These are phyloP conservation scores for Aspergillus ochraceus DNA, from an alignment of 2,329 filamentous ascomycete genomes.

Conservation along the genomic window DNA sequence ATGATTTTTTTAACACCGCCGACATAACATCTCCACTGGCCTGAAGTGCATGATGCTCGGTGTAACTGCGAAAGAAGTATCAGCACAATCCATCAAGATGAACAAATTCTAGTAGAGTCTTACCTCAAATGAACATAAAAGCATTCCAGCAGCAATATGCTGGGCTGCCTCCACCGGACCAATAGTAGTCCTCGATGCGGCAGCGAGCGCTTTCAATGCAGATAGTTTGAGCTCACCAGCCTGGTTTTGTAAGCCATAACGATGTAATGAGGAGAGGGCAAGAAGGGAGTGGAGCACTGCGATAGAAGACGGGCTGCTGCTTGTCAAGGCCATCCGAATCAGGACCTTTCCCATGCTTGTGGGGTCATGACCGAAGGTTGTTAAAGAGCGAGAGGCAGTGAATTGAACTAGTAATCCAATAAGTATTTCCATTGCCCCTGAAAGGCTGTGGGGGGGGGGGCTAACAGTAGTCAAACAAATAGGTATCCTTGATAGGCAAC, in stretches of 20 bases:
- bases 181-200: conserved; percentile 1
- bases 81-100: not conserved
- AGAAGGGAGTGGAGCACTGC: conserved; percentile 6
- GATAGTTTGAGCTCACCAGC: conserved; percentile 8
- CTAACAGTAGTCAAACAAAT: conserved; percentile 12
- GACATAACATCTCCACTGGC: conserved; percentile 10
- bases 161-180: conserved; percentile 7
- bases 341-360: conserved; percentile 1
- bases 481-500: not conserved
- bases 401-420: conserved; percentile 1
- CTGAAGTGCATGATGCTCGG: conserved; percentile 10
- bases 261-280: conserved; percentile 10
- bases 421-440: not conserved
- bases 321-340: conserved; percentile 7
- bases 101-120: not conserved
- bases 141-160: conserved; percentile 14
- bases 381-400: conserved; percentile 7
- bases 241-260: conserved; percentile 1
- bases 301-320: not conserved
- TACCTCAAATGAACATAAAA: conserved; percentile 14
- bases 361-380: conserved; percentile 7
- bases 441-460: not conserved
- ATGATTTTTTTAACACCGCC: conserved; percentile 6
- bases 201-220: not conserved
- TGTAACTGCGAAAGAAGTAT: not conserved